Base-by-base conservation (phyloP, 2,329 filamentous ascomycete species). In the Colletotrichum cordylinicola region DNA sequence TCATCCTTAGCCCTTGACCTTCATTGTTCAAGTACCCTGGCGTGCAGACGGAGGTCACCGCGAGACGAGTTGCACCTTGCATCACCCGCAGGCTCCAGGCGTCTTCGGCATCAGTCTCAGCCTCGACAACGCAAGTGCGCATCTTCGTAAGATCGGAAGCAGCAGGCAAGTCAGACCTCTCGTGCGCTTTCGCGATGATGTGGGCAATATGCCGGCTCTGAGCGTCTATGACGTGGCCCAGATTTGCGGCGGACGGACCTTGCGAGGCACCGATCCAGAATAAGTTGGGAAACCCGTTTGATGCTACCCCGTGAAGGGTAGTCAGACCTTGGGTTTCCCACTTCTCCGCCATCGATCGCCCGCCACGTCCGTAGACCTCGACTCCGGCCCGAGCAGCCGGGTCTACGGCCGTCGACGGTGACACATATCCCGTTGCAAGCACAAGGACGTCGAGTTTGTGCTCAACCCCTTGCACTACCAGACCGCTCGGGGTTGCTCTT, bases 401-500 rank as follows among this genome's bases (percentile, higher is more conserved):
- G 15, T 27, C 52, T 56, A 24, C 21, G 18, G 52, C 21, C 4
- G 52, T 56, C 21, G 24, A 56, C 2, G 83, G 70, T 4, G 79
- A 74, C n/a, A n/a, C 39, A 79, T 83, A 88, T 2, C 86, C 86
- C 0, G 86, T 87, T 77, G 82, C 79, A 15, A 82, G 81, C 48
- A 83, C 78, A 67, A 85, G 81, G 77, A 79, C 79, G 74, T 93
- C 84, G 9, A 88, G 77, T 2, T 86, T 82, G 78, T 90, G 89
- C 62, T 90, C 87, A 31, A 84, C 80, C 18, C 85, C 88, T 60
- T 84, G 85, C 6, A 86, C 87, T 0, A 90, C 82, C 4, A 93
- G 79, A 0, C 89, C 89, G 5, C 72, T 80, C 16, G 80, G 68
- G 1, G 88, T 91, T 8, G 89, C 81, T 3, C 81, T 75, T 4